Conservation (phyloP, 345 rosid genomes). For the Garcia nutans region DNA sequence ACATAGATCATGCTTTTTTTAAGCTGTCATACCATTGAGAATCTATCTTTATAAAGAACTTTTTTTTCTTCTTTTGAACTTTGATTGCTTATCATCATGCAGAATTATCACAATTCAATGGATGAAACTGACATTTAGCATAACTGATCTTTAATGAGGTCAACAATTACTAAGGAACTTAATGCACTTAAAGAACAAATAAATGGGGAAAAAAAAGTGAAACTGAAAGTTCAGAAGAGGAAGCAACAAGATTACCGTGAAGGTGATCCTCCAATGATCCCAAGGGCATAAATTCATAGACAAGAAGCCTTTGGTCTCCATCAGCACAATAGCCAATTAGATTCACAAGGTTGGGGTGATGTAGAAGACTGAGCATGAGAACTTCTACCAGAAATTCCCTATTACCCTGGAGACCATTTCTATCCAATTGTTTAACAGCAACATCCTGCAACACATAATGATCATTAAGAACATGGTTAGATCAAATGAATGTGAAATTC, state of each 20-base stretch:
- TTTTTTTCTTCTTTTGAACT: not conserved
- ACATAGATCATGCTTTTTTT: not conserved
- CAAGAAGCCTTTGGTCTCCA: conserved; percentile 98
- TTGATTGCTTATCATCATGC: not conserved
- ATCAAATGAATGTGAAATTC: no score
- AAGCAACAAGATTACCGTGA: conserved; percentile 56
- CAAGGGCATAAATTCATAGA: conserved; percentile 93
- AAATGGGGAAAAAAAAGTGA: not conserved
- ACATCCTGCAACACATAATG: conserved; percentile 54
- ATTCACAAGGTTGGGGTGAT: conserved; percentile 91
- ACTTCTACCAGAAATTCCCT: conserved; percentile 98
- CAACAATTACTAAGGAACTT: not conserved
- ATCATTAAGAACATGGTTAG: not conserved
- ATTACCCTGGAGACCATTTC: conserved; percentile 98
- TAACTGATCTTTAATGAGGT: not conserved
- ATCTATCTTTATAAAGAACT: not conserved
- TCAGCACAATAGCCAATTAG: conserved; percentile 99
- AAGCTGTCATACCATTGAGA: not conserved
- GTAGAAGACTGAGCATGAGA: conserved; percentile 98
- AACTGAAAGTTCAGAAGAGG: conserved; percentile 9
- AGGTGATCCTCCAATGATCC: conserved; percentile 99
- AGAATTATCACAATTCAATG: not conserved
- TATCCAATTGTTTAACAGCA: conserved; percentile 94
- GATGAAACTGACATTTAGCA: no score
- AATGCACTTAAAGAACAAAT: not conserved